Percentiles rank a stretch among this genome's conserved stretches.
These are phyloP conservation scores for Cercospora janseana DNA, from an alignment of 2,329 filamentous ascomycete species.

Conservation along the genomic window DNA sequence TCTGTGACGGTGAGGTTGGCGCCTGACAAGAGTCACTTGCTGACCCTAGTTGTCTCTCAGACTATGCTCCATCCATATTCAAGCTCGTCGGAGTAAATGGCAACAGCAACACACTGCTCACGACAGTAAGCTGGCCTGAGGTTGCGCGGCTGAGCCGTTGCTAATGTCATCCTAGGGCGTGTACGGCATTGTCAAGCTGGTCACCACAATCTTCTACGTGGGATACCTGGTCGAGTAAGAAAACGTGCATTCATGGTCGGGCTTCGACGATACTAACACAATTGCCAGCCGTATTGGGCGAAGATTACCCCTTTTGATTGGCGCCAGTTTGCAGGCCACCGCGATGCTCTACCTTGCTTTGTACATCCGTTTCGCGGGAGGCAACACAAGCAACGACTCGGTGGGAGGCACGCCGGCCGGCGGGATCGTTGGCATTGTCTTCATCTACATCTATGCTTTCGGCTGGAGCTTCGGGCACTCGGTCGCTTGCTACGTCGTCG, in stretches of 20 bases:
- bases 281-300: slow-evolving; percentile 21
- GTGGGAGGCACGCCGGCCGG: slow-evolving; percentile 20
- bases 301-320: slow-evolving; percentile 23
- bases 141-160: not conserved
- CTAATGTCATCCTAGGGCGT: slow-evolving; percentile 20
- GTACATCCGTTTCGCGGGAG: slow-evolving; percentile 21
- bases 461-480: slow-evolving; percentile 26
- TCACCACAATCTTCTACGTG: slow-evolving; percentile 25
- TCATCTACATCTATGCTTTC: slow-evolving; percentile 25
- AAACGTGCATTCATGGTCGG: not conserved
- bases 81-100: slow-evolving; percentile 21
- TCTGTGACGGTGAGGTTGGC: no score
- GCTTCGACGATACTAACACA: not conserved
- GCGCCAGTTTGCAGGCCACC: slow-evolving; percentile 23
- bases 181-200: slow-evolving; percentile 26
- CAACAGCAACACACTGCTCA: slow-evolving; percentile 18
- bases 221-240: slow-evolving; percentile 22
- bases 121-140: slow-evolving; percentile 11
- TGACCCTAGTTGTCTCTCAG: not conserved
- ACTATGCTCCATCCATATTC: slow-evolving; percentile 22
- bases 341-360: slow-evolving; percentile 24
- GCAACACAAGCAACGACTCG: slow-evolving; percentile 2
- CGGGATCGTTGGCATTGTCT: slow-evolving; percentile 23
- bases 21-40: not conserved
- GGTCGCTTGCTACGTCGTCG: slow-evolving; percentile 24